A percentile compares a stretch with the other conserved stretches of the same genome.
Evolutionary conservation across 2,329 filamentous ascomycete genomes (phyloP).

Genomic region (Talaromyces sp.): DNA sequence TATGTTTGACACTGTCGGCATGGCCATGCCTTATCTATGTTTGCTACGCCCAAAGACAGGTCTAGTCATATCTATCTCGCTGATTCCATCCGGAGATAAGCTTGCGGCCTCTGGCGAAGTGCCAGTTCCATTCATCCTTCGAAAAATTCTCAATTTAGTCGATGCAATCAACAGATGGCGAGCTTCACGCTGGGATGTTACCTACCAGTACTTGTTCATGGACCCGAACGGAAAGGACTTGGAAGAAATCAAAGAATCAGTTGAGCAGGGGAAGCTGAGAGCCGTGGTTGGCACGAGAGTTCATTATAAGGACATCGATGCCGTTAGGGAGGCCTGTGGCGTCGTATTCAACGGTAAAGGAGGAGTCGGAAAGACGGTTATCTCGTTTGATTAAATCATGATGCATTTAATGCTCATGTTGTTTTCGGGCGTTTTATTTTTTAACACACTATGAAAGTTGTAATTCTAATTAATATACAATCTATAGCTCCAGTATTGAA

Average conservation of each 20-base stretch:
- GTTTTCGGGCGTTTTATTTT: background rate
- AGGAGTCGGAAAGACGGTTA: conserved; percentile 40
- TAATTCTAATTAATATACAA: no score
- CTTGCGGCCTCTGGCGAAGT: conserved; percentile 27
- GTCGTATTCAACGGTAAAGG: conserved; percentile 38
- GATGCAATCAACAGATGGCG: conserved; percentile 39
- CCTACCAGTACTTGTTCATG: conserved; percentile 42
- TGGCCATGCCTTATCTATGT: conserved; percentile 37
- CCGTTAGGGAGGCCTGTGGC: conserved; percentile 36
- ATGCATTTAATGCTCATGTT: background rate
- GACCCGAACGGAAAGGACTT: conserved; percentile 37
- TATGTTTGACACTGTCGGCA: conserved; percentile 46
- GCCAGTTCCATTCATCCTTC: conserved; percentile 22
- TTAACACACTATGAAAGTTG: background rate
- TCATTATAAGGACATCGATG: conserved; percentile 40
- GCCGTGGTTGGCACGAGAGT: conserved; percentile 39
- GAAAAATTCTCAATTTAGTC: conserved; percentile 26
- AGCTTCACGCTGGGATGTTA: conserved; percentile 41
- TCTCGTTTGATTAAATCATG: conserved; percentile 16
- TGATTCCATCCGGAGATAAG: conserved; percentile 27
- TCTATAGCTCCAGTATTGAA: background rate
- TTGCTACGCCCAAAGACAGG: conserved; percentile 35
- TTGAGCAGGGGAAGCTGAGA: conserved; percentile 42
- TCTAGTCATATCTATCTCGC: conserved; percentile 31
- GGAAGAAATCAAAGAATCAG: conserved; percentile 36